Evolutionary conservation across 345 rosid species (phyloP), one percentile per base, ranked within the genome.

Genomic region (Cardamine resedifolia): DNA sequence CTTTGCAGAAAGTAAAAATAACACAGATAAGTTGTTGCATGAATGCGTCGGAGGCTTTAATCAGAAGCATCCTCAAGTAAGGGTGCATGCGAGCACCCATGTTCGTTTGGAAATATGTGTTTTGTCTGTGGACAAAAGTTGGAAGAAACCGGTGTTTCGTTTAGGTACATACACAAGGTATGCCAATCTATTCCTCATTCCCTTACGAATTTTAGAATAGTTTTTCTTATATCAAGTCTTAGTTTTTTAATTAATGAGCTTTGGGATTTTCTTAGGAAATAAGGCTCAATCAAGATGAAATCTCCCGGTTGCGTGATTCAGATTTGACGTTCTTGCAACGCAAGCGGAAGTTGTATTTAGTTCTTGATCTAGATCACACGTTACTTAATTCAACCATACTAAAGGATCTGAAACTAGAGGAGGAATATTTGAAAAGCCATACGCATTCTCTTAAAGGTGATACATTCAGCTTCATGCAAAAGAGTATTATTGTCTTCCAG

Each of bases 311-410:
- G 58, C 96, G 91, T 58, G 75, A 68, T 75, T 76, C 80, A 5
- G 99, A 89, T 78, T 71, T 81, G 83, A 85, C 79, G 77, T 72
- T 68, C 33, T 75, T 91, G 76, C 75, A 85, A 41, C 68, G 79
- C 59, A 84, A 80, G 47, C 85, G 78, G 71, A 95, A 87, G 82
- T 84, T 91, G 38, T 83, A 82, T 69, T 81, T 95, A 81, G 86
- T 91, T 77, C 96, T 95, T 38, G 99, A 95, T 82, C 74, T 91
- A 61, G 99, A 95, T 28, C 99, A 91, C 70, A 95, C 97, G 0
- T 44, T 94, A 67, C 96, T 89, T n/a, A 95, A 95, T 75, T 81
- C 99, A 58, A 89, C 99, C 44, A 70, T 66, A 28, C 83, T 91
- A 45, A 67, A 15, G 36, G 86, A 89, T 74, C 43, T 88, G 77